These are phyloP conservation scores for Multifurca ochricompacta DNA, from an alignment of 768 basidiomycete species.

Conservation along the genomic window DNA sequence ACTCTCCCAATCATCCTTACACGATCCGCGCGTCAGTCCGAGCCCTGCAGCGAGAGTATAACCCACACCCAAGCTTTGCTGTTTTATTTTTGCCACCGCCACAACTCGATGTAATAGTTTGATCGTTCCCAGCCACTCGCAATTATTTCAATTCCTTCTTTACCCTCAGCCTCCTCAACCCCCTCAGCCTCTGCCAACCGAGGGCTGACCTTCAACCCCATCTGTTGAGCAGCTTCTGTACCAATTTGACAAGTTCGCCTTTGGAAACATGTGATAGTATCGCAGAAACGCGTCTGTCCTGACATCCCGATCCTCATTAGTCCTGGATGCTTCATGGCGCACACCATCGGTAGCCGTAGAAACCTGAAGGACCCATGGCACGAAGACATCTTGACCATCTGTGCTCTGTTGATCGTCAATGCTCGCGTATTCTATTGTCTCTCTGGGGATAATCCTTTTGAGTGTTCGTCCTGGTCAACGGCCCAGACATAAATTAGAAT, in stretches of 20 bases:
- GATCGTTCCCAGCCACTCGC: slow-evolving; percentile 83
- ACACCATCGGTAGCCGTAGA: slow-evolving; percentile 33
- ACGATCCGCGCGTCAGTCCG: slow-evolving; percentile 5
- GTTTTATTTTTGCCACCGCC: slow-evolving; percentile 41
- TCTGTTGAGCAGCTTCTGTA: slow-evolving; percentile 51
- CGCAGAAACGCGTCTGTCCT: slow-evolving; percentile 58
- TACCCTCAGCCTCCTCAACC: slow-evolving; percentile 7
- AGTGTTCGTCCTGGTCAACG: slow-evolving; percentile 80
- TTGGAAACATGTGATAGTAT: slow-evolving; percentile 94
- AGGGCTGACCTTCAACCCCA: slow-evolving; percentile 47
- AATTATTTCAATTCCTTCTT: slow-evolving; percentile 54
- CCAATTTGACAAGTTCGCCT: slow-evolving; percentile 65
- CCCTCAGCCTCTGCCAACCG: slow-evolving; percentile 14
- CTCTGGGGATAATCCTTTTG: slow-evolving; percentile 58
- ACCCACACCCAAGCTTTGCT: not conserved
- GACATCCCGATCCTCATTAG: slow-evolving; percentile 19
- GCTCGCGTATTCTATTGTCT: slow-evolving; percentile 22
- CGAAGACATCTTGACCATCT: slow-evolving; percentile 72
- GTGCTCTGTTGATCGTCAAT: slow-evolving; percentile 5
- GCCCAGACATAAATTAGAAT: slow-evolving; percentile 96
- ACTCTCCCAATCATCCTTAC: not conserved
- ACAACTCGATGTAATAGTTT: slow-evolving; percentile 78
- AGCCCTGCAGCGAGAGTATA: slow-evolving; percentile 5
- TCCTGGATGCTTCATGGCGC: slow-evolving; percentile 17
- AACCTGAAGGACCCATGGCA: slow-evolving; percentile 82